Percentiles rank a stretch among this genome's conserved stretches.
phyloP scores from a whole-genome alignment of 2,329 filamentous ascomycete genomes.

The Ceratocystis variospora region DNA sequence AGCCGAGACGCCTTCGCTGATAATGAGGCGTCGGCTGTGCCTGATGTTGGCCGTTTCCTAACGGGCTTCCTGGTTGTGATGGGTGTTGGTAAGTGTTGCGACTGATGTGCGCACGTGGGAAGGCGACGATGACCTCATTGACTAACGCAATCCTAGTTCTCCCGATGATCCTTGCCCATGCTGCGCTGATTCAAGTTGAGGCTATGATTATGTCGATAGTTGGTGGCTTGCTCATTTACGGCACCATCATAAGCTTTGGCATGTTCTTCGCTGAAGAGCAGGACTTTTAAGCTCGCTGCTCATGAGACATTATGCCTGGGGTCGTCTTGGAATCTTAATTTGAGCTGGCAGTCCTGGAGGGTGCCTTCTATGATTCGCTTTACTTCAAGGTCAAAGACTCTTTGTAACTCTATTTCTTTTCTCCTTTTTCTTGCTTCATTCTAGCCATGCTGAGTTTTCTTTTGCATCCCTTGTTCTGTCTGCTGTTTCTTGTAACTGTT shows the following conservation, averaged over 20 bases:
- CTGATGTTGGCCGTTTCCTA: conserved; percentile 85
- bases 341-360: neutral
- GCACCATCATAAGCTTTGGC: conserved; percentile 93
- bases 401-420: conserved; percentile 1
- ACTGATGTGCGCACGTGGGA: neutral
- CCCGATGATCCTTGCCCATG: conserved; percentile 76
- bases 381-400: neutral
- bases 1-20: conserved; percentile 92
- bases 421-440: neutral
- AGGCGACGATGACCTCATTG: neutral
- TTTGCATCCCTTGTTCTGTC: neutral
- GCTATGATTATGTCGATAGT: conserved; percentile 94
- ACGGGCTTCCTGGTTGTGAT: conserved; percentile 95
- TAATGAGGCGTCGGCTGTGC: conserved; percentile 67
- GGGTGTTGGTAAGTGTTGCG: conserved; percentile 66
- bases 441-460: neutral
- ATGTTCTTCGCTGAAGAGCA: conserved; percentile 98
- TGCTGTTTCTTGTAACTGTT: conserved; percentile 6
- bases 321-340: neutral
- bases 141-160: conserved; percentile 45
- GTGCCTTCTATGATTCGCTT: neutral
- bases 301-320: neutral
- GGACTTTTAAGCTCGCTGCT: conserved; percentile 55
- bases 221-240: conserved; percentile 88
- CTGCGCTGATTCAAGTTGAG: conserved; percentile 62